Evolutionary conservation across 441 rosid genomes (phyloP), one percentile per base, ranked within the genome.

Genomic region (Populus hybrid): DNA sequence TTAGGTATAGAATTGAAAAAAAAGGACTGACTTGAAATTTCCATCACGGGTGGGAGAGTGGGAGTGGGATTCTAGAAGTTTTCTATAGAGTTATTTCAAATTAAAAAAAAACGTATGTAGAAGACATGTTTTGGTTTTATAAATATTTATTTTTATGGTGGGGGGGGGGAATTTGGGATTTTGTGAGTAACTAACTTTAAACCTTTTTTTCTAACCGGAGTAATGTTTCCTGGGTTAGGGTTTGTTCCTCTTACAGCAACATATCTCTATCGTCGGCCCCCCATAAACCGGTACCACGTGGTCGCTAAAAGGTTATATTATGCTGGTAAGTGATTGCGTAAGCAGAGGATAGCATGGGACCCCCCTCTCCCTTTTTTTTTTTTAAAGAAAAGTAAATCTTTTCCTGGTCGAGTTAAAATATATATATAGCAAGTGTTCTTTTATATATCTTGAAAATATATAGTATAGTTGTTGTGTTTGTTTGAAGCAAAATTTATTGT

Each of bases 171-270:
- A 24, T 20, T 46, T 71, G 8, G 59, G 34, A 21, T 11, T 76
- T 50, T 14, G 24, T 8, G 35, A 9, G 7, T 68, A 24, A 35
- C 65, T 42, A 26, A 64, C 57, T 34, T 38, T 11, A 14, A 28
- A 8, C 4, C 21, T n/a, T 3, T 7, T 6, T 64, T 64, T 64
- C 26, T 64, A 28, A 67, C 16, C 18, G 8, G 16, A 30, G 34
- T 7, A 16, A 0, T 77, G 84, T 74, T 78, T 67, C 85, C 85
- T 5, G 67, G 74, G 35, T 69, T 23, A 76, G 75, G 40, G 50
- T 42, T 35, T 80, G 82, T 77, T 78, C 73, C 79, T 67, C 59
- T 70, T 73, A 23, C 28, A 54, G 77, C 46, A 78, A 78, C 87
- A 80, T 70, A 66, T 70, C 65, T 21, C 59, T 80, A 14, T 74